A percentile compares a stretch with the other conserved stretches of the same genome.
These are phyloP conservation scores for Botryosphaeria dothidea DNA, from an alignment of 2,329 filamentous ascomycete genomes.

Conservation along the genomic window DNA sequence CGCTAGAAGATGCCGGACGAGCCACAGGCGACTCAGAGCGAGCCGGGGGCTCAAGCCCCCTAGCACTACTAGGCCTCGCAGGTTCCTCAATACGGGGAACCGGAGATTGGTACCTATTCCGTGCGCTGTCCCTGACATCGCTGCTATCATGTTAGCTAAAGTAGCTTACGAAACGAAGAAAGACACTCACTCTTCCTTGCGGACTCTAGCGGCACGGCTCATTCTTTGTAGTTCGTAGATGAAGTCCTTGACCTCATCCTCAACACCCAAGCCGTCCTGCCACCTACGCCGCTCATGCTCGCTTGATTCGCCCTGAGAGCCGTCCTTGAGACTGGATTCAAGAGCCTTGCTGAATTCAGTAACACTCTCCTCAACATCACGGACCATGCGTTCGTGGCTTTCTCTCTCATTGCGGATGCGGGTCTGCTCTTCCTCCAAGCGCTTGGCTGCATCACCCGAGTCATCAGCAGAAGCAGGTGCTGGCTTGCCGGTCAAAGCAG, in stretches of 20 bases:
- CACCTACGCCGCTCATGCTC: slow-evolving; percentile 92
- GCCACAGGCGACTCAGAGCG: slow-evolving; percentile 51
- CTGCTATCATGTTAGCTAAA: neutral
- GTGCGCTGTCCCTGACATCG: slow-evolving; percentile 26
- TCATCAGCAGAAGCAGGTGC: slow-evolving; percentile 67
- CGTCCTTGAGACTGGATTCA: slow-evolving; percentile 85
- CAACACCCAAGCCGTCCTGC: slow-evolving; percentile 94
- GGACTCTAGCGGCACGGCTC: slow-evolving; percentile 73
- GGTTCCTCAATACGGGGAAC: slow-evolving; percentile 42
- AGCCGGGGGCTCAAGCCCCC: slow-evolving; percentile 53
- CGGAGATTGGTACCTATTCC: slow-evolving; percentile 36
- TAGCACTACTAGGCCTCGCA: slow-evolving; percentile 27
- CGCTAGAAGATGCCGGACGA: slow-evolving; percentile 56
- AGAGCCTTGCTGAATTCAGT: slow-evolving; percentile 82
- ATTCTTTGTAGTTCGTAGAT: slow-evolving; percentile 93
- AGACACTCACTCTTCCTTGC: slow-evolving; percentile 56
- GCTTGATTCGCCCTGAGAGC: slow-evolving; percentile 69
- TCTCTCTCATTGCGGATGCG: slow-evolving; percentile 83
- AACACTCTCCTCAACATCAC: slow-evolving; percentile 94
- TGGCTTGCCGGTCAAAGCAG: slow-evolving; percentile 85
- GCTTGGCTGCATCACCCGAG: slow-evolving; percentile 75
- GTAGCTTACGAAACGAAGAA: neutral
- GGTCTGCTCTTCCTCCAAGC: slow-evolving; percentile 84
- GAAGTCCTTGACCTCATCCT: slow-evolving; percentile 95
- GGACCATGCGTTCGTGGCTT: slow-evolving; percentile 94